Evolutionary conservation across 768 basidiomycete species (phyloP).

Genomic region (Solioccasus polychromus): DNA sequence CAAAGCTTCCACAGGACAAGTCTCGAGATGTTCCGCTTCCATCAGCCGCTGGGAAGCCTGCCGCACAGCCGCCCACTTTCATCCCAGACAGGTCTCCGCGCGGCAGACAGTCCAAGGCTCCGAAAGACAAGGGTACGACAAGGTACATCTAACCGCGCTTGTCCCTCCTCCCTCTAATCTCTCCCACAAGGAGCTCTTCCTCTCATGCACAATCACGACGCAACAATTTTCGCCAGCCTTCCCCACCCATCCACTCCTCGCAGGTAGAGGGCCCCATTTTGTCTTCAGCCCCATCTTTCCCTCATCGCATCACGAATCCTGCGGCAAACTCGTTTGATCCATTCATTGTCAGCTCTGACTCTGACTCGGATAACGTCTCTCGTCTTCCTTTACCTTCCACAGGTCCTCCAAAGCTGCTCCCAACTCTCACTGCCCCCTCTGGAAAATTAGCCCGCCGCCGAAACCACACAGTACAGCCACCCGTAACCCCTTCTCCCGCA

Average conservation of each 20-base stretch:
- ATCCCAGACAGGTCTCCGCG: constrained; percentile 30
- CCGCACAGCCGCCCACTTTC: constrained; percentile 14
- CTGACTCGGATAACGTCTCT: constrained; percentile 35
- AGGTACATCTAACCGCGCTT: constrained; percentile 35
- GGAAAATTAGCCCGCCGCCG: constrained; percentile 62
- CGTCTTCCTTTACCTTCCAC: constrained; percentile 33
- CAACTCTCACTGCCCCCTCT: constrained; percentile 43
- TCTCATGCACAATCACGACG: constrained; percentile 43
- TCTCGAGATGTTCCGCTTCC: constrained; percentile 32
- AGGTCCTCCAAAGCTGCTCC: constrained; percentile 31
- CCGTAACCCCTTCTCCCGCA: constrained; percentile 36
- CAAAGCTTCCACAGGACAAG: constrained; percentile 31
- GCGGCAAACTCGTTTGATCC: constrained; percentile 43
- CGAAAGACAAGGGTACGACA: constrained; percentile 41
- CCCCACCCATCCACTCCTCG: constrained; percentile 58
- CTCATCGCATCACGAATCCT: constrained; percentile 31
- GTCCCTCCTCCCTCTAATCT: background rate
- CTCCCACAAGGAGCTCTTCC: constrained; percentile 43
- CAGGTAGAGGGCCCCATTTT: constrained; percentile 58
- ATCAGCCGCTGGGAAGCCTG: constrained; percentile 29
- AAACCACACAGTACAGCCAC: constrained; percentile 34
- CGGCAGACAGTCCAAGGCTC: constrained; percentile 36
- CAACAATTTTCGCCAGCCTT: constrained; percentile 58
- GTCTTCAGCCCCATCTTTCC: constrained; percentile 22
- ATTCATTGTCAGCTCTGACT: constrained; percentile 48